Conservation (phyloP, 2,329 filamentous ascomycete species). For the Elsinoe ampelina region DNA sequence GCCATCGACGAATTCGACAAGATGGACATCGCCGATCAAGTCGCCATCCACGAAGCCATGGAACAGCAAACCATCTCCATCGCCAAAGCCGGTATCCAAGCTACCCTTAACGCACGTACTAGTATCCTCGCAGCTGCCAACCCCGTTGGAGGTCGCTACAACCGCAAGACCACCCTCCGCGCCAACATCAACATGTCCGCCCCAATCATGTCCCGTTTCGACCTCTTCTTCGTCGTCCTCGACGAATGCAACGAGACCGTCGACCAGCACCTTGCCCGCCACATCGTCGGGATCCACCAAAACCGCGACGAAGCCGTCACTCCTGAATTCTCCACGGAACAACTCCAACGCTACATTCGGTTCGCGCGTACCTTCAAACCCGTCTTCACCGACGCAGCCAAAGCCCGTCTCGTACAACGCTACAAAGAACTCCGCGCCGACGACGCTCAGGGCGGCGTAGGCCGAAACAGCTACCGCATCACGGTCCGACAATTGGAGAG, state of each 20-base stretch:
- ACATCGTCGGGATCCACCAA: conserved; percentile 92
- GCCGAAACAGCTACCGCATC: conserved; percentile 92
- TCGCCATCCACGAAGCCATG: conserved; percentile 99
- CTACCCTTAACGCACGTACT: conserved; percentile 89
- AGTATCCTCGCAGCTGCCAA: conserved; percentile 95
- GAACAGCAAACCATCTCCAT: conserved; percentile 99
- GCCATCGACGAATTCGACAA: conserved; percentile 99
- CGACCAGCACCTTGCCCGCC: conserved; percentile 82
- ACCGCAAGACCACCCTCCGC: conserved; percentile 86
- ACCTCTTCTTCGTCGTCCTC: conserved; percentile 94
- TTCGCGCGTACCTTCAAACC: conserved; percentile 93
- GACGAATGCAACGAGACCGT: conserved; percentile 92
- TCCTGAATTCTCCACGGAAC: conserved; percentile 92
- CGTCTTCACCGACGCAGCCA: conserved; percentile 81
- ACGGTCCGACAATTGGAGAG: conserved; percentile 93
- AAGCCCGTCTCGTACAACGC: conserved; percentile 72
- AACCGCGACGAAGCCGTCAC: conserved; percentile 82
- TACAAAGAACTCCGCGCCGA: conserved; percentile 94
- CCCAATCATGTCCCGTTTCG: conserved; percentile 98
- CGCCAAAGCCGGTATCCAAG: conserved; percentile 95
- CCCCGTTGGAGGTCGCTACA: conserved; percentile 91
- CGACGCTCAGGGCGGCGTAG: conserved; percentile 87
- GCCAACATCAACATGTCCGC: conserved; percentile 98
- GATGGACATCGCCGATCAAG: conserved; percentile 96
- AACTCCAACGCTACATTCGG: conserved; percentile 92